These are phyloP conservation scores for Hypoxylon sp. DNA, from an alignment of 2,329 filamentous ascomycete genomes.

Conservation along the genomic window DNA sequence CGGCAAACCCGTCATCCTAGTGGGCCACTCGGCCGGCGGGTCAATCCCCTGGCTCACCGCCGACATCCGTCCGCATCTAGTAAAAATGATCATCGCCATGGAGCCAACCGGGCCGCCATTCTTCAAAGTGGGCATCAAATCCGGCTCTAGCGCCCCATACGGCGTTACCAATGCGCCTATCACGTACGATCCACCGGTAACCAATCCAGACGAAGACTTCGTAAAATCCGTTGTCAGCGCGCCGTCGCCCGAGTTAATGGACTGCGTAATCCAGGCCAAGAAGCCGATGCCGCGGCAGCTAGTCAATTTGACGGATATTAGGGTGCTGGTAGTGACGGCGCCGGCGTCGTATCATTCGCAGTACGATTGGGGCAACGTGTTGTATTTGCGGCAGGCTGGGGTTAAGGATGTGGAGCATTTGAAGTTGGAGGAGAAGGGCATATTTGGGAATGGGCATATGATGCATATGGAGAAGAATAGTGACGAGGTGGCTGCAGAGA, in stretches of 20 bases:
- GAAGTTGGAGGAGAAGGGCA: slow-evolving; percentile 55
- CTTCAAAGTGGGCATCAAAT: slow-evolving; percentile 57
- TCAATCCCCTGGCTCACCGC: slow-evolving; percentile 58
- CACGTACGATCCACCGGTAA: slow-evolving; percentile 60
- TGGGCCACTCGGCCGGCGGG: slow-evolving; percentile 63
- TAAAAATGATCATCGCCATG: slow-evolving; percentile 58
- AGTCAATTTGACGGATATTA: slow-evolving; percentile 53
- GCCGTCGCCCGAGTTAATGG: slow-evolving; percentile 40
- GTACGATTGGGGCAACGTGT: slow-evolving; percentile 61
- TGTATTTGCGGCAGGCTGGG: slow-evolving; percentile 60
- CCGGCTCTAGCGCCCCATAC: slow-evolving; percentile 54
- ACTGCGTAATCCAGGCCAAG: slow-evolving; percentile 55
- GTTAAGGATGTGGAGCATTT: slow-evolving; percentile 51
- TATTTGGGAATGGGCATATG: slow-evolving; percentile 63
- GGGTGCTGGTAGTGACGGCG: slow-evolving; percentile 57
- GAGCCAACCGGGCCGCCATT: slow-evolving; percentile 65
- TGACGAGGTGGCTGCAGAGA: slow-evolving; percentile 53
- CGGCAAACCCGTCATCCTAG: slow-evolving; percentile 56
- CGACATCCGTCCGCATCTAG: slow-evolving; percentile 58
- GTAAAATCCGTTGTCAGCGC: slow-evolving; percentile 49
- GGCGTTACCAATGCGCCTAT: slow-evolving; percentile 65
- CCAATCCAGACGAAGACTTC: slow-evolving; percentile 54
- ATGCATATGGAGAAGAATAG: slow-evolving; percentile 65
- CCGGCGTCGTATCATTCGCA: slow-evolving; percentile 60
- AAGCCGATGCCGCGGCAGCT: slow-evolving; percentile 52